Conservation (phyloP, 495 filamentous ascomycete species). For the Annulohypoxylon nitens region DNA sequence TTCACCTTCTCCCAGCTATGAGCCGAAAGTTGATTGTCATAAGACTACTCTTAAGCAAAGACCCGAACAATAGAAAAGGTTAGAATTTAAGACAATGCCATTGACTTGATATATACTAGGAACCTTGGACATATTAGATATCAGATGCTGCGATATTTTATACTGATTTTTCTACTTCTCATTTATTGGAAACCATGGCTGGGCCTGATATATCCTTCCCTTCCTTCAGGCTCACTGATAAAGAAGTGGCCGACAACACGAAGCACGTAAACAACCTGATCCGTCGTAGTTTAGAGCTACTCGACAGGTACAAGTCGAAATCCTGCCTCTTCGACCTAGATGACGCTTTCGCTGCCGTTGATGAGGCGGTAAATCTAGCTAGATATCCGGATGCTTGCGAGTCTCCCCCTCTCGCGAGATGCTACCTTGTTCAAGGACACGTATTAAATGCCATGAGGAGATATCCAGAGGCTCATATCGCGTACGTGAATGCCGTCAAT, state of each 20-base stretch:
- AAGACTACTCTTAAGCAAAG: not conserved
- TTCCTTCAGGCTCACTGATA: conserved; percentile 19
- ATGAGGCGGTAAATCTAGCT: conserved; percentile 38
- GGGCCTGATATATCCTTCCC: conserved; percentile 9
- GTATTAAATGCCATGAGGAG: conserved; percentile 23
- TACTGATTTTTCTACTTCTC: not conserved
- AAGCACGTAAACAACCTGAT: conserved; percentile 21
- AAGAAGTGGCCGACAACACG: conserved; percentile 21
- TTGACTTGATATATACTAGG: conserved; percentile 19
- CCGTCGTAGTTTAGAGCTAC: conserved; percentile 7
- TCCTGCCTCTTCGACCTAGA: conserved; percentile 45
- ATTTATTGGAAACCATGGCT: conserved; percentile 8
- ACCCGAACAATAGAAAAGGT: conserved; percentile 12
- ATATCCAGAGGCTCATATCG: conserved; percentile 22
- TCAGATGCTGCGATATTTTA: not conserved
- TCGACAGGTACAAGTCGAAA: conserved; percentile 51
- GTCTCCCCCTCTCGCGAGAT: conserved; percentile 36
- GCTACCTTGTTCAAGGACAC: conserved; percentile 42
- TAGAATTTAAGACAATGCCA: conserved; percentile 24
- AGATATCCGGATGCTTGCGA: conserved; percentile 41
- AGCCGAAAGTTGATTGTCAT: not conserved
- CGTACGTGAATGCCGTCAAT: conserved; percentile 29
- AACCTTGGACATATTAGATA: not conserved
- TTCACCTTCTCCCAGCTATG: not conserved
- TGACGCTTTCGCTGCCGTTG: conserved; percentile 11